Evolutionary conservation across 306 rosid genomes (phyloP).

Genomic region (Gillenia trifoliata): DNA sequence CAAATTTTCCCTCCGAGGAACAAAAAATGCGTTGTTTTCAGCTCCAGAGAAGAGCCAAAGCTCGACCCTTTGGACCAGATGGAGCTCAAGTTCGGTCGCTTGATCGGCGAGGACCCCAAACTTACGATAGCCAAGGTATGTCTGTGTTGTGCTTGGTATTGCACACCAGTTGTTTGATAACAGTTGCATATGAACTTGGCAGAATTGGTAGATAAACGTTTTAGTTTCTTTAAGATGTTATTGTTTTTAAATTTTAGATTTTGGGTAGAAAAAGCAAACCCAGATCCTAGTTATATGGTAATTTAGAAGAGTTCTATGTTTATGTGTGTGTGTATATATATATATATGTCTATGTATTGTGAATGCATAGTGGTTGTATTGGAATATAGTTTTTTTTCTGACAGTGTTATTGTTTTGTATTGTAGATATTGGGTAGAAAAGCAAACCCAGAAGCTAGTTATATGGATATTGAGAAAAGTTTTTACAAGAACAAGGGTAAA

Average conservation of each 20-base stretch:
- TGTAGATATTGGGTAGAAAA: conserved; percentile 86
- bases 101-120: conserved; percentile 90
- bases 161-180: not conserved
- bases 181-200: not conserved
- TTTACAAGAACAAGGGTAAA: conserved; percentile 65
- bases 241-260: conserved; percentile 45
- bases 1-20: conserved; percentile 28
- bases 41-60: conserved; percentile 58
- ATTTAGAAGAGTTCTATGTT: conserved; percentile 56
- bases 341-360: not conserved
- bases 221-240: not conserved
- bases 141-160: not conserved
- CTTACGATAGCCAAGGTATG: conserved; percentile 85
- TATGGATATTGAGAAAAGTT: conserved; percentile 84
- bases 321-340: not conserved
- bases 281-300: conserved; percentile 68
- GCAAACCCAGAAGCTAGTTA: conserved; percentile 66
- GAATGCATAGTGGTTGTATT: not conserved
- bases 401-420: not conserved
- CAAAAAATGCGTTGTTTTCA: conserved; percentile 33
- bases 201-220: not conserved
- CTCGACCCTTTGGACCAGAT: conserved; percentile 63
- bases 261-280: conserved; percentile 71
- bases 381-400: not conserved
- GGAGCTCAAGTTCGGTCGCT: conserved; percentile 91